Conservation (phyloP, 2,329 filamentous ascomycete species). For the Aspergillus tanneri region DNA sequence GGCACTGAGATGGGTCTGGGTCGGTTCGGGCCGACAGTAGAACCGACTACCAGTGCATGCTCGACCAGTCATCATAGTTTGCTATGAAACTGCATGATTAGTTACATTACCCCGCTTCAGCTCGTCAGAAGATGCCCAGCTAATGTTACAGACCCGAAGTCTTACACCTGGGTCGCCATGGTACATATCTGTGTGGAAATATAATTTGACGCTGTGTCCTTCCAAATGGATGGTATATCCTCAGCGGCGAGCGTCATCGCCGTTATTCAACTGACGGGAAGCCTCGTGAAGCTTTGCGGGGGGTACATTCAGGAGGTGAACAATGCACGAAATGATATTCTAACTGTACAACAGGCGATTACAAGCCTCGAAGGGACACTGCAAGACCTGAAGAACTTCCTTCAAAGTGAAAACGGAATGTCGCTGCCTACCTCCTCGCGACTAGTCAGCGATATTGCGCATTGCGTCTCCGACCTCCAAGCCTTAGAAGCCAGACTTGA, state of each 20-base stretch:
- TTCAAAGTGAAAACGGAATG: slow-evolving; percentile 12
- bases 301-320: slow-evolving; percentile 25
- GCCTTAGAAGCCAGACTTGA: slow-evolving; percentile 11
- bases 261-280: slow-evolving; percentile 24
- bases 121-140: slow-evolving; percentile 11
- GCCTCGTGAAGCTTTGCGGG: slow-evolving; percentile 23
- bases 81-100: slow-evolving; percentile 7
- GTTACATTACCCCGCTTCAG: slow-evolving; percentile 13
- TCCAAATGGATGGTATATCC: slow-evolving; percentile 8
- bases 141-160: slow-evolving; percentile 5
- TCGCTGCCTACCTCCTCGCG: slow-evolving; percentile 9
- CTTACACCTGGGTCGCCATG: slow-evolving; percentile 6
- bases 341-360: slow-evolving; percentile 15
- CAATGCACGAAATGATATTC: slow-evolving; percentile 25
- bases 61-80: slow-evolving; percentile 3
- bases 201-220: slow-evolving; percentile 5
- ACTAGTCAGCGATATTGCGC: slow-evolving; percentile 12
- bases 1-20: not conserved
- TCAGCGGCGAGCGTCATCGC: slow-evolving; percentile 25
- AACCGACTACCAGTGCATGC: slow-evolving; percentile 5
- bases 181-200: slow-evolving; percentile 3
- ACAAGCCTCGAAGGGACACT: slow-evolving; percentile 15
- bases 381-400: slow-evolving; percentile 16
- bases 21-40: slow-evolving; percentile 14
- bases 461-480: slow-evolving; percentile 15